Evolutionary conservation across 2,329 filamentous ascomycete species (phyloP).

Genomic region (Fusarium sp.): DNA sequence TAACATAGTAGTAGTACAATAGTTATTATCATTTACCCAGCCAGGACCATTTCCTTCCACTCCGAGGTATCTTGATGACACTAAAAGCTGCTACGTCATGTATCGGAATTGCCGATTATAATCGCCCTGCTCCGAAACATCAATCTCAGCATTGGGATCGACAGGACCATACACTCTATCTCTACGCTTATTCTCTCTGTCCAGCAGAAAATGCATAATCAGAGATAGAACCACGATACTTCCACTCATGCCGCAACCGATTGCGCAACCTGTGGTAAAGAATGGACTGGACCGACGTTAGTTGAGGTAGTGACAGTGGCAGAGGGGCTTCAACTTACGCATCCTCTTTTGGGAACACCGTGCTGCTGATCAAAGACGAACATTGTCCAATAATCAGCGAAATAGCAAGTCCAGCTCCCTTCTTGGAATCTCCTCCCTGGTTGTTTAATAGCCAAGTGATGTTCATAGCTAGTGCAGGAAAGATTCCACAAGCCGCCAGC

Average conservation of each 20-base stretch:
- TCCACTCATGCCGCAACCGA: constrained; percentile 24
- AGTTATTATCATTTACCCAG: fast-evolving
- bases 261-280: constrained; percentile 25
- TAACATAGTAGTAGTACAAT: neutral
- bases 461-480: constrained; percentile 15
- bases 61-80: too few relatives aligned
- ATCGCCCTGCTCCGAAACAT: constrained; percentile 1
- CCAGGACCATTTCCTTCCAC: too few relatives aligned
- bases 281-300: constrained; percentile 7
- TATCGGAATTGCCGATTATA: constrained; percentile 20
- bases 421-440: constrained; percentile 30
- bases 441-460: constrained; percentile 36
- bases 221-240: constrained; percentile 11
- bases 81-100: neutral
- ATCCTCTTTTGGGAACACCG: constrained; percentile 26
- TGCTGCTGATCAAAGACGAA: constrained; percentile 32
- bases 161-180: constrained; percentile 4
- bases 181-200: constrained; percentile 12
- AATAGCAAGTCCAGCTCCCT: constrained; percentile 20
- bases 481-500: constrained; percentile 24
- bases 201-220: constrained; percentile 12
- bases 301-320: fast-evolving
- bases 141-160: neutral
- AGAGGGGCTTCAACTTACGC: constrained; percentile 1
- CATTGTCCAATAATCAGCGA: constrained; percentile 24